Percentiles rank a stretch among this genome's conserved stretches.
Evolutionary conservation across 352 stramenopile species (phyloP).

Genomic region (Pythium phragmitis): DNA sequence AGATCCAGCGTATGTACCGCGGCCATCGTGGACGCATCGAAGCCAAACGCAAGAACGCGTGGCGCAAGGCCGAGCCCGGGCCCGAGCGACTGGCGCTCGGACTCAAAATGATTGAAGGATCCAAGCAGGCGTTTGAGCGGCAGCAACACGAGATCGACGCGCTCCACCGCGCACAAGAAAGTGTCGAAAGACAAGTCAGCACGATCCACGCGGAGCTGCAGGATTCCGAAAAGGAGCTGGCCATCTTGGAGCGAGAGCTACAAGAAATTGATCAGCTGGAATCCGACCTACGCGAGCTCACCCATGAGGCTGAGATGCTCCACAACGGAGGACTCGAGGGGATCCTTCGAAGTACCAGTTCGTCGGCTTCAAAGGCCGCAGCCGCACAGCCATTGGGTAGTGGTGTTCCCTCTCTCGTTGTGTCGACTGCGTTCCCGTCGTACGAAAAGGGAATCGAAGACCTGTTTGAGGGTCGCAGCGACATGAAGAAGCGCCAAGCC

Average conservation of each 20-base stretch:
- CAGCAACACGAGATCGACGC: slow-evolving; percentile 93
- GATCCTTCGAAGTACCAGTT: slow-evolving; percentile 32
- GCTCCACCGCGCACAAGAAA: slow-evolving; percentile 89
- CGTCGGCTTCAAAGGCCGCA: slow-evolving; percentile 23
- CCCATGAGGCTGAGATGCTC: slow-evolving; percentile 88
- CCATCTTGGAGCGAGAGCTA: slow-evolving; percentile 88
- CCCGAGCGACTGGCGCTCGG: slow-evolving; percentile 89
- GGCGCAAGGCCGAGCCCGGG: slow-evolving; percentile 84
- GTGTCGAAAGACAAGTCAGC: slow-evolving; percentile 85
- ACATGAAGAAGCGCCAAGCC: slow-evolving; percentile 81
- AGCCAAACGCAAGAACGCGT: slow-evolving; percentile 71
- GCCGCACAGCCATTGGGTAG: slow-evolving; percentile 41
- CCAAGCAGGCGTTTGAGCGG: slow-evolving; percentile 90
- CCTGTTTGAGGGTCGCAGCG: slow-evolving; percentile 47
- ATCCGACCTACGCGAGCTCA: slow-evolving; percentile 86
- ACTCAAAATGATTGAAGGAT: slow-evolving; percentile 91
- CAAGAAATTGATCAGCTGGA: slow-evolving; percentile 94
- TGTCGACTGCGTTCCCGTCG: slow-evolving; percentile 5
- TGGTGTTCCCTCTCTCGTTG: slow-evolving; percentile 30
- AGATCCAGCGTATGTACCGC: slow-evolving; percentile 91
- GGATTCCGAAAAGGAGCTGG: slow-evolving; percentile 89
- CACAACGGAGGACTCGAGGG: slow-evolving; percentile 63
- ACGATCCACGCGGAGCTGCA: slow-evolving; percentile 90
- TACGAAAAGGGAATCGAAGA: slow-evolving; percentile 57
- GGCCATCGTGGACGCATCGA: slow-evolving; percentile 76